A percentile compares a stretch with the other conserved stretches of the same genome.
Evolutionary conservation across 768 basidiomycete species (phyloP).

Genomic region (Leccinum disarticulatum): DNA sequence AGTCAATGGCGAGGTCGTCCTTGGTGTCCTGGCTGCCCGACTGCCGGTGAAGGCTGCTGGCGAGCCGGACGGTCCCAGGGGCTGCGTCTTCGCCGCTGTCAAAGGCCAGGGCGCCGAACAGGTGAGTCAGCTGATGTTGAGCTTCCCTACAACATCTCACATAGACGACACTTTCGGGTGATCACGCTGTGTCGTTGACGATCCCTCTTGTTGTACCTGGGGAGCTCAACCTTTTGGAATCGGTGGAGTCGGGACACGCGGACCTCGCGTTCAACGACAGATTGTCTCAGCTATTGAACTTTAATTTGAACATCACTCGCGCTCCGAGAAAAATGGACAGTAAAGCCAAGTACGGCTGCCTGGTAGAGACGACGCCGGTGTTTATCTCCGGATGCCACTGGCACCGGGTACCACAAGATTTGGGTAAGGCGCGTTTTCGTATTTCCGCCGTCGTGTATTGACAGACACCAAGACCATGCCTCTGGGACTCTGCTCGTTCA

Average conservation of each 20-base stretch:
- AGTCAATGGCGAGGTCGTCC: slow-evolving; percentile 70
- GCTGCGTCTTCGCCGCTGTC: slow-evolving; percentile 88
- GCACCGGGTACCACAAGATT: slow-evolving; percentile 84
- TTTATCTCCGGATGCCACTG: slow-evolving; percentile 78
- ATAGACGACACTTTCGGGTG: slow-evolving; percentile 54
- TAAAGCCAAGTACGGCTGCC: slow-evolving; percentile 91
- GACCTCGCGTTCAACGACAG: slow-evolving; percentile 82
- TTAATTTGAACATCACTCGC: too few relatives aligned
- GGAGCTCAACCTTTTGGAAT: slow-evolving; percentile 77
- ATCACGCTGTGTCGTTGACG: slow-evolving; percentile 46
- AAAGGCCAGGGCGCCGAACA: slow-evolving; percentile 82
- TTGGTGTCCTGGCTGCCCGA: slow-evolving; percentile 95
- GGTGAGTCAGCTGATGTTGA: slow-evolving; percentile 32
- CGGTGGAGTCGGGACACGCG: slow-evolving; percentile 88
- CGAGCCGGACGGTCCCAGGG: slow-evolving; percentile 59
- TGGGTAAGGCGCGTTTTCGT: slow-evolving; percentile 58
- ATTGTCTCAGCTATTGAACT: slow-evolving; percentile 60
- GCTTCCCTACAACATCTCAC: neutral
- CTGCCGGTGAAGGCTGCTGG: slow-evolving; percentile 55
- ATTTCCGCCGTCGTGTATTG: too few relatives aligned
- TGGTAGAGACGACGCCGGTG: slow-evolving; percentile 86
- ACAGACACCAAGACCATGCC: slow-evolving; percentile 73
- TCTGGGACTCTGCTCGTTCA: slow-evolving; percentile 80
- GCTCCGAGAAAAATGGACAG: slow-evolving; percentile 37
- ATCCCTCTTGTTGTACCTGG: slow-evolving; percentile 46